Percentiles rank a stretch among this genome's conserved stretches.
Conservation (phyloP, 352 stramenopile genomes). For the Pythium aquatile region DNA sequence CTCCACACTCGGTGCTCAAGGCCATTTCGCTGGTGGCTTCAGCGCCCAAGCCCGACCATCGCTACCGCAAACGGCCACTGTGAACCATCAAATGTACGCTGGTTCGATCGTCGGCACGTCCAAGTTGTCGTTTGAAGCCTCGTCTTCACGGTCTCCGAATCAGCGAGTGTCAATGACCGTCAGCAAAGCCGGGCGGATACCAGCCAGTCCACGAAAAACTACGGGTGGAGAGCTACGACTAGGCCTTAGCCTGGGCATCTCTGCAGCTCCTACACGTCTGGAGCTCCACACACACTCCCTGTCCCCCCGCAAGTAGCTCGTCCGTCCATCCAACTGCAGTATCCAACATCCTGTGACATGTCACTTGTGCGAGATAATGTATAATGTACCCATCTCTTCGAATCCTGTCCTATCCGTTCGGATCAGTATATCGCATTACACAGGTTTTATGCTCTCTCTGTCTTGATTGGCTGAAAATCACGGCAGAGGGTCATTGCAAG, state of each 20-base stretch:
- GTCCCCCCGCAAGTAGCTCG: conserved; percentile 2
- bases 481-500: conserved; percentile 15
- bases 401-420: not conserved
- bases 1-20: conserved; percentile 10
- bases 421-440: not conserved
- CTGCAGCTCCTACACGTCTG: conserved; percentile 3
- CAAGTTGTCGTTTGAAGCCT: not conserved
- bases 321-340: not conserved
- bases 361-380: conserved; percentile 7
- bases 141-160: not conserved
- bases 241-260: conserved; percentile 6
- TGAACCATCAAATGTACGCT: conserved; percentile 1
- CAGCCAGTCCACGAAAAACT: not conserved
- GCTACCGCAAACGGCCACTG: not conserved
- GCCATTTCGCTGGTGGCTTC: not conserved
- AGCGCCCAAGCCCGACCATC: not conserved
- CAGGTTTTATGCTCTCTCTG: not conserved
- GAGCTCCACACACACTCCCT: not conserved
- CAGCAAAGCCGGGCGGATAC: not conserved
- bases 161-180: not conserved
- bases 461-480: conserved; percentile 21
- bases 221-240: not conserved
- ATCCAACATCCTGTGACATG: not conserved
- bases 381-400: conserved; percentile 6
- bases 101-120: conserved; percentile 6